Evolutionary conservation across 768 basidiomycete species (phyloP), one percentile per base, ranked within the genome.

Genomic region (Psilocybe cubensis): DNA sequence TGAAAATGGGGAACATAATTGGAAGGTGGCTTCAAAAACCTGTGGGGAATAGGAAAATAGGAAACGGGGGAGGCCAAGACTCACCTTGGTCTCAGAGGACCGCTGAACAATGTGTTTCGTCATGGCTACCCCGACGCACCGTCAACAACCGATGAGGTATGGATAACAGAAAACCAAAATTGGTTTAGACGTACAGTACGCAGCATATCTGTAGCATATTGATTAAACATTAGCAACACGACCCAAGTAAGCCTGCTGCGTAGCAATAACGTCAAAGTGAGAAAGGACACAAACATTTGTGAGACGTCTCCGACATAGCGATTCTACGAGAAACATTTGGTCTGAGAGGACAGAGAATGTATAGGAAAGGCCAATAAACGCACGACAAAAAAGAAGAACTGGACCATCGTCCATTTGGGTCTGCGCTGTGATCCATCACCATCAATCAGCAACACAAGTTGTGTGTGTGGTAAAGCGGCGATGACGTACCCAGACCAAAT

Each of bases 401-500:
- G 61, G 28, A 58, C 53, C 49, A 52, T 42, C 4, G 54, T 46
- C 57, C 57, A 58, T 23, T 56, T 56, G 1, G 60, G 56, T 29
- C 61, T 42, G 50, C 59, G 52, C 61, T 62, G 29, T 6, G 33
- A 3, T 20, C 8, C n/a, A 49, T 7, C 12, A 40, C 18, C 17
- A 43, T 31, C 9, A 18, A 20, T 17, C 24, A 27, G 25, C n/a
- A 29, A 35, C 14, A 3, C 18, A 35, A 42, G 28, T 20, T n/a
- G 8, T n/a, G 35, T 3, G 10, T 14, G 8, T 12, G 18, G 12
- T 9, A 8, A 3, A 21, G n/a, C 3, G 14, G 41, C 17, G 7
- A 24, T n/a, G 12, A 42, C 46, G 29, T 33, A 55, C 61, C 61
- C 61, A 62, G n/a, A 62, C 57, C 12, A 62, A 35, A 27, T 58